Conservation (phyloP, 1,139 yeast species). For the Magnusiomyces suaveolens region DNA sequence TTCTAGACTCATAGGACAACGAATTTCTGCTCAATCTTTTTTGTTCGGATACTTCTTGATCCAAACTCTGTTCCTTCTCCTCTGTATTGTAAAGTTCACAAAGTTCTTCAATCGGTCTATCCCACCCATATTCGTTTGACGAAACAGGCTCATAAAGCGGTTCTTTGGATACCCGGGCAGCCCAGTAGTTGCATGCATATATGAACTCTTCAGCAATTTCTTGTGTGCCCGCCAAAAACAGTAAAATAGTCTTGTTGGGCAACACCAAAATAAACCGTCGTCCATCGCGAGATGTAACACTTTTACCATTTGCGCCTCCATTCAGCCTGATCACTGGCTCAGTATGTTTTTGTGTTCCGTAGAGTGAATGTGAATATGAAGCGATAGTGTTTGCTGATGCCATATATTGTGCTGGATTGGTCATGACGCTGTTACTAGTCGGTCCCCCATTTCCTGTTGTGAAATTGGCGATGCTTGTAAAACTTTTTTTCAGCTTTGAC, state of each 20-base stretch:
- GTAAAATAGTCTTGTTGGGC: slow-evolving; percentile 30
- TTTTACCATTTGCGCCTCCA: slow-evolving; percentile 4
- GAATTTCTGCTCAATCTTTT: not conserved
- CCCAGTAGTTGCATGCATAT: slow-evolving; percentile 82
- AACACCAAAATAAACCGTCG: slow-evolving; percentile 28
- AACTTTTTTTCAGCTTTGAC: not conserved
- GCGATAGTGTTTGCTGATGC: slow-evolving; percentile 16
- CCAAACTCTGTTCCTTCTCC: not conserved
- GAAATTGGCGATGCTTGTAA: not conserved
- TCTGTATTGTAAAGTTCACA: not conserved
- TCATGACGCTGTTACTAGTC: not conserved
- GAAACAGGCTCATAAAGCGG: slow-evolving; percentile 57
- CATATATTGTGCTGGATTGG: slow-evolving; percentile 11
- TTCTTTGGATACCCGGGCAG: slow-evolving; percentile 70
- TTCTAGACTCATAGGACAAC: not conserved
- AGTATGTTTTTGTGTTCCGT: not conserved
- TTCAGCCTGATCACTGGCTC: not conserved
- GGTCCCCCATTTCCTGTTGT: not conserved
- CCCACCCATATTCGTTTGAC: slow-evolving; percentile 81
- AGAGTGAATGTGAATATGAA: not conserved
- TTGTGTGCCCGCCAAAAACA: slow-evolving; percentile 46
- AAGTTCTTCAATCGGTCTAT: slow-evolving; percentile 23
- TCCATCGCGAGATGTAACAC: slow-evolving; percentile 1
- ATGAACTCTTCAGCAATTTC: slow-evolving; percentile 66
- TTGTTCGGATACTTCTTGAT: not conserved